Evolutionary conservation across 2,329 filamentous ascomycete species (phyloP).

Genomic region (Pestalotiopsis sp.): DNA sequence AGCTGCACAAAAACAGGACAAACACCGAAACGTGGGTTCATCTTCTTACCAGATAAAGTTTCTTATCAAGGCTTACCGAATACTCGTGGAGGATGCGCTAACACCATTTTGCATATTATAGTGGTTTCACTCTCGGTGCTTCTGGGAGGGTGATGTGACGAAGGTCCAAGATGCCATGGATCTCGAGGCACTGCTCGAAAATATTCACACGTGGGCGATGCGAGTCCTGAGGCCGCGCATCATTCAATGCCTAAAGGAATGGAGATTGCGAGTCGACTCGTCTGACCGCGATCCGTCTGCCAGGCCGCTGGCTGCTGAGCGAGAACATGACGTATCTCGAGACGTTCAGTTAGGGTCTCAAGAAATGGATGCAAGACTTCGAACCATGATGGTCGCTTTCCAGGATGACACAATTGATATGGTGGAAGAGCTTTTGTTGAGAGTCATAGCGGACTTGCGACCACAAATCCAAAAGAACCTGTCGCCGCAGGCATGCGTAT

Average conservation of each 20-base stretch:
- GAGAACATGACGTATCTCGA: background rate
- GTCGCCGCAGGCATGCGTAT: background rate
- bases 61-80: background rate
- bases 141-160: background rate
- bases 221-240: background rate
- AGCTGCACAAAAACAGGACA: background rate
- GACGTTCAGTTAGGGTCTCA: background rate
- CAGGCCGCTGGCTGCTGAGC: background rate
- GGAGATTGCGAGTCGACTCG: background rate
- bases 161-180: conserved; percentile 3
- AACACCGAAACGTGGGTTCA: background rate
- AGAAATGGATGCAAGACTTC: background rate
- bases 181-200: background rate
- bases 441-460: background rate
- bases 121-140: conserved; percentile 5
- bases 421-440: background rate
- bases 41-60: background rate
- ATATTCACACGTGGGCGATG: background rate
- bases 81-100: background rate
- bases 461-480: background rate
- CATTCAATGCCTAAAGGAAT: background rate
- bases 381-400: background rate
- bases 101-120: background rate
- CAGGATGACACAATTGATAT: background rate
- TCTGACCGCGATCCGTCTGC: background rate